These are phyloP conservation scores for Russula griseocarnosa DNA, from an alignment of 768 basidiomycete species.

Conservation along the genomic window DNA sequence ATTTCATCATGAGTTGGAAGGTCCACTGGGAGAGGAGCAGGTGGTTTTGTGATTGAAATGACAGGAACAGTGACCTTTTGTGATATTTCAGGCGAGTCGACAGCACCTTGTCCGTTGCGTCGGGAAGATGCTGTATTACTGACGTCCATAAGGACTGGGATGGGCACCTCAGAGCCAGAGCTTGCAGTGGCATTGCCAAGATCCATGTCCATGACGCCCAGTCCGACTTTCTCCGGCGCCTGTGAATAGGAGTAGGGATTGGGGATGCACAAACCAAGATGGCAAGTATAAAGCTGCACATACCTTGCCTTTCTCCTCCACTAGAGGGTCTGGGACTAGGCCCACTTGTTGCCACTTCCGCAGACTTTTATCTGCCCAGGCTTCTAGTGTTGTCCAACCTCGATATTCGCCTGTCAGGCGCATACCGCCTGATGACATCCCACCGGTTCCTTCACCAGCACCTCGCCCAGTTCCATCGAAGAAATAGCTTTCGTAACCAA, in stretches of 20 bases:
- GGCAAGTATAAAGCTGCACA: constrained; percentile 27
- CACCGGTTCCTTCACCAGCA: constrained; percentile 74
- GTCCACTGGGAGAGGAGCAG: constrained; percentile 64
- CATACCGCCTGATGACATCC: constrained; percentile 62
- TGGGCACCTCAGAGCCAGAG: constrained; percentile 52
- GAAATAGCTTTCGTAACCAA: constrained; percentile 87
- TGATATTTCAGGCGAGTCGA: constrained; percentile 22
- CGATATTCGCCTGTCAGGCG: constrained; percentile 80
- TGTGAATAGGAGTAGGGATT: constrained; percentile 29
- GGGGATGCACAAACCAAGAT: background rate
- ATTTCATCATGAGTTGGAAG: constrained; percentile 66
- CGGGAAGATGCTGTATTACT: constrained; percentile 20
- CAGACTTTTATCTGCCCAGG: constrained; percentile 87
- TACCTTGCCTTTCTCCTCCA: constrained; percentile 49
- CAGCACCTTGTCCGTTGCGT: constrained; percentile 22
- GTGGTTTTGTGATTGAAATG: constrained; percentile 65
- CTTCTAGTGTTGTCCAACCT: constrained; percentile 91
- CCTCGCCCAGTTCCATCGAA: constrained; percentile 75
- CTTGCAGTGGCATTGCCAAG: constrained; percentile 29
- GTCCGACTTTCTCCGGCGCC: constrained; percentile 44
- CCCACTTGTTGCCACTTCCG: constrained; percentile 84
- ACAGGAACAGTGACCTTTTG: constrained; percentile 41
- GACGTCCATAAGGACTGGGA: constrained; percentile 52
- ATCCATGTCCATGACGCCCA: constrained; percentile 41
- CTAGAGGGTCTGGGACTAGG: constrained; percentile 46